A percentile compares a stretch with the other conserved stretches of the same genome.
These are phyloP conservation scores for Protomyces gravidus DNA, from an alignment of 1,139 yeast species.

Conservation along the genomic window DNA sequence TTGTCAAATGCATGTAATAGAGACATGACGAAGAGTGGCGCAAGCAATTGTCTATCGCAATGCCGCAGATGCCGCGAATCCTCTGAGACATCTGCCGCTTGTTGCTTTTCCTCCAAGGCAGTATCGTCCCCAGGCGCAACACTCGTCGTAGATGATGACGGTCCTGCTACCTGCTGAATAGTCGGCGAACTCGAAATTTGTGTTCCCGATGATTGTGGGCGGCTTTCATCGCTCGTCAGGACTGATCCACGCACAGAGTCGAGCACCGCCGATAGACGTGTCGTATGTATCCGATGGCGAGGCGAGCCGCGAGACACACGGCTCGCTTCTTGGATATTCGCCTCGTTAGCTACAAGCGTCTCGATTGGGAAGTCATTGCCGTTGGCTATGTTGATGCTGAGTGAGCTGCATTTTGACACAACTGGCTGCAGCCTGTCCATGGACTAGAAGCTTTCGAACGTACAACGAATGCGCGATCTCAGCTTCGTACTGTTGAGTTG, in stretches of 20 bases:
- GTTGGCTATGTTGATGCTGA: neutral
- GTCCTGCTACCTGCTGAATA: neutral
- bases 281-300: neutral
- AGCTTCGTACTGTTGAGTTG: too few species aligned
- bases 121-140: neutral
- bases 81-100: neutral
- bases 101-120: neutral
- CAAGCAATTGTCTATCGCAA: neutral
- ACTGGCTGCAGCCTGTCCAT: neutral
- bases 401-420: neutral
- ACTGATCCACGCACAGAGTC: neutral
- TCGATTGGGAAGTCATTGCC: neutral
- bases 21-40: slow-evolving; percentile 1
- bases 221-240: neutral
- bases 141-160: neutral
- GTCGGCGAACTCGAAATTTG: neutral
- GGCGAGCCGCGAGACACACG: neutral
- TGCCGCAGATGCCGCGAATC: neutral
- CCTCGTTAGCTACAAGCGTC: neutral
- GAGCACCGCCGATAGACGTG: neutral
- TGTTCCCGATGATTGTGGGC: neutral
- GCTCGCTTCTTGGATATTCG: neutral
- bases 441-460: neutral
- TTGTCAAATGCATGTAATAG: slow-evolving; percentile 6
- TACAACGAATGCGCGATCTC: too few species aligned